Evolutionary conservation across 768 basidiomycete genomes (phyloP).

Genomic region (Cubamyces sp.): DNA sequence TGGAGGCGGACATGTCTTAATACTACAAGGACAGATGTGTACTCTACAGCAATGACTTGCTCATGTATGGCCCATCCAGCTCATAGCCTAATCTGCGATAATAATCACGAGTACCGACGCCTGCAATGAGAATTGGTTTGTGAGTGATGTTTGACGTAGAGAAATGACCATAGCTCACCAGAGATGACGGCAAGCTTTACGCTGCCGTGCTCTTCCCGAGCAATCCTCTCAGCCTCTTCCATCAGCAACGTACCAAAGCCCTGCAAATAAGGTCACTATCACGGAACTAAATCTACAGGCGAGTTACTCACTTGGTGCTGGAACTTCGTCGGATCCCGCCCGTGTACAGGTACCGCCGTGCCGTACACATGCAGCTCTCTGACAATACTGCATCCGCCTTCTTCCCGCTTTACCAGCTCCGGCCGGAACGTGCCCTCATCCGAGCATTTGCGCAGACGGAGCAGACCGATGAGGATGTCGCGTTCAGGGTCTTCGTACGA

Average conservation of each 20-base stretch:
- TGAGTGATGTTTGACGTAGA: background rate
- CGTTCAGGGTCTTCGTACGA: constrained; percentile 98
- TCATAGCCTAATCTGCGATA: constrained; percentile 94
- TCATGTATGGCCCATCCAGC: constrained; percentile 98
- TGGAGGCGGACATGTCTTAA: constrained; percentile 6
- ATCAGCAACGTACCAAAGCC: constrained; percentile 97
- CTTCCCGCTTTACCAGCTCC: constrained; percentile 74
- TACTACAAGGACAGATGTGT: constrained; percentile 14
- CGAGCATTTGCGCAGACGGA: constrained; percentile 92
- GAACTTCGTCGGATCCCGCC: constrained; percentile 97
- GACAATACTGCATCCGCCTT: constrained; percentile 89
- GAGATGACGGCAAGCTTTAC: constrained; percentile 97
- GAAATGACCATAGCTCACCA: constrained; percentile 50
- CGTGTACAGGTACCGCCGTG: constrained; percentile 96
- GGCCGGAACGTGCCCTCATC: constrained; percentile 97
- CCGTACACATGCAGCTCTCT: constrained; percentile 97
- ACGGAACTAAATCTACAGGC: background rate
- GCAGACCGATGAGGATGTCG: constrained; percentile 93
- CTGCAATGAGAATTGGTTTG: too few species aligned
- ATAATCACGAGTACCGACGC: constrained; percentile 96
- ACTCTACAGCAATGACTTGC: constrained; percentile 61
- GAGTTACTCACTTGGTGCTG: constrained; percentile 73
- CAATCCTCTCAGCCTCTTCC: constrained; percentile 99
- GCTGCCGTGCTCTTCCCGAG: constrained; percentile 95
- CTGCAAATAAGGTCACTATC: constrained; percentile 41